Base-by-base conservation (phyloP, 1,284 basidiomycete species). In the Ceratobasidium theobromae region DNA sequence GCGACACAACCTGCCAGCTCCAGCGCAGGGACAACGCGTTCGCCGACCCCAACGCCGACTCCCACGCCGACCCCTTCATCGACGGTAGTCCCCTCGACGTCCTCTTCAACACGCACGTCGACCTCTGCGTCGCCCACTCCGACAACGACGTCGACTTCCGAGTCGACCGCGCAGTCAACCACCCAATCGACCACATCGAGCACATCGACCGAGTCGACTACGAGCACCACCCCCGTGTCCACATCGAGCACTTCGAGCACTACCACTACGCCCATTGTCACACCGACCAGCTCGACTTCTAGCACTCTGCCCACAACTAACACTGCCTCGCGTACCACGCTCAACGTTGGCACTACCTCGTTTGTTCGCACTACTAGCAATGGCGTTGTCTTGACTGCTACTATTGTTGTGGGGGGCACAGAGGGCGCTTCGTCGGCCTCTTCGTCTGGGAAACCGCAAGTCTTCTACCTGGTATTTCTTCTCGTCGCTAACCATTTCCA, bases 371-470 rank as follows among this genome's bases (percentile, higher is more conserved):
- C 58, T 18, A 64, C 58, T 6, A 51, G 58, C 27, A 16, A 12
- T n/a, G 58, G 48, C 21, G 12, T n/a, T 1, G 14, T 64, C 14
- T 25, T 52, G n/a, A 64, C 58, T n/a, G 58, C 38, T 32, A 64
- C 48, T 4, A 23, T 18, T 5, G 33, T 64, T 18, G 48, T 64
- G 12, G 58, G 46, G 5, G n/a, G 38, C 3, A 32, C 58, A 23
- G 12, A 6, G 33, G 48, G 30, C 25, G 27, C 58, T 2, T 32
- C 48, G 6, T 11, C 9, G 14, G n/a, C 14, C 8, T 33, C 43
- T 4, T 11, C 58, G 14, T 23, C 58, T 51, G 62, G 38, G 49
- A 67, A 53, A 28, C 48, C 48, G 66, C 60, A 51, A 28, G 66
- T 60, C n/a, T 45, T 9, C 12, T 52, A 21, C 33, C 41, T 35